Base-by-base conservation (phyloP, 768 basidiomycete genomes). In the Galerina marginata region DNA sequence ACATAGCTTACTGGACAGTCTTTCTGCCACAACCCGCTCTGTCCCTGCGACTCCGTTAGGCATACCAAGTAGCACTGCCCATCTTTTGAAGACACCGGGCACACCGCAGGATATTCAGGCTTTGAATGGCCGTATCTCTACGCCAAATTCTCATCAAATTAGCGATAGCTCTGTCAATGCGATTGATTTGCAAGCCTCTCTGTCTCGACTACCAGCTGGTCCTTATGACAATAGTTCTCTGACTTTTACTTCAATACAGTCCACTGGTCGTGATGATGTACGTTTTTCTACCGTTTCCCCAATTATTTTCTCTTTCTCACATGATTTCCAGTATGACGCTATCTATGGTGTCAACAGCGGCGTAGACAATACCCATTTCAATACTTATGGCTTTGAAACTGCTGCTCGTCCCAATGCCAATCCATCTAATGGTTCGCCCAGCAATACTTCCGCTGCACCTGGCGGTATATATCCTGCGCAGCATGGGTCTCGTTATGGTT, bases 41-140 rank as follows among this genome's bases (percentile, higher is more conserved):
- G 92, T 94, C 20, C 92, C 92, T 49, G 91, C 90, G 1, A 93
- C 92, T 3, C 92, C 92, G 20, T 73, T 92, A 6, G 85, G 83
- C 9, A 74, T 88, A n/a, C 65, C 85, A 12, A 81, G 79, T 45
- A 79, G 79, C 43, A 74, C 74, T 4, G 67, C 77, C 10, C 82
- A 83, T 70, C 72, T 90, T 45, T 68, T 87, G 63, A 91, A 90
- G 76, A 83, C 87, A 4, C 88, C 90, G 6, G 87, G 85, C 38
- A 88, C 88, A 6, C 90, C 92, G 15, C 80, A 84, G 14, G 89
- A 91, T 47, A 64, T 79, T 12, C 87, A 87, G 67, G 76, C 70
- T 16, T 64, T 89, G 71, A 88, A 83, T 68, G 86, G 86, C n/a
- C 87, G 91, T 20, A 76, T 92, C 29, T 72, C 80, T 23, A 81